Evolutionary conservation across 2,329 filamentous ascomycete species (phyloP).

Genomic region (Arachnomyces sp.): DNA sequence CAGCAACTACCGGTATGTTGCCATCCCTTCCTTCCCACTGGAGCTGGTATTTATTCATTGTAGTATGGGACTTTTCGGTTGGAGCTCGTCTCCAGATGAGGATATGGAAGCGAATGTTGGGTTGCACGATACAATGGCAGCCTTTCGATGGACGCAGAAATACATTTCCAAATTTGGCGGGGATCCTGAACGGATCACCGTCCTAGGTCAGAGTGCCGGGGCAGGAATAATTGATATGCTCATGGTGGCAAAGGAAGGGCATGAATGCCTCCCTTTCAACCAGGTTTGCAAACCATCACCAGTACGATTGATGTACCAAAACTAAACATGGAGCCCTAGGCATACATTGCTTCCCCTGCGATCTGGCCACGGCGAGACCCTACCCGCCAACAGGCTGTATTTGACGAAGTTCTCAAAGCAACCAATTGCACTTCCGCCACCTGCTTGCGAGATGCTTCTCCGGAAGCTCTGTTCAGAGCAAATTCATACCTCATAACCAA

Average conservation of each 20-base stretch:
- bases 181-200: slow-evolving; percentile 6
- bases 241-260: neutral
- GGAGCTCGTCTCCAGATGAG: slow-evolving; percentile 4
- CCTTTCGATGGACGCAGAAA: slow-evolving; percentile 6
- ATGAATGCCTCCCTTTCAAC: slow-evolving; percentile 4
- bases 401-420: slow-evolving; percentile 7
- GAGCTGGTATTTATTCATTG: neutral
- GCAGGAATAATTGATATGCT: slow-evolving; percentile 5
- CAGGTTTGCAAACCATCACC: no score
- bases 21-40: neutral
- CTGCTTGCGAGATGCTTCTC: slow-evolving; percentile 4
- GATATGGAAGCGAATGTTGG: slow-evolving; percentile 8
- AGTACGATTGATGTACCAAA: no score
- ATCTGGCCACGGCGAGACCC: slow-evolving; percentile 6
- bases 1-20: slow-evolving; percentile 7
- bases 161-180: slow-evolving; percentile 10
- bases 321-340: neutral
- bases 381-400: slow-evolving; percentile 5
- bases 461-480: slow-evolving; percentile 6
- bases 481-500: slow-evolving; percentile 9
- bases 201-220: slow-evolving; percentile 6
- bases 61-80: slow-evolving; percentile 9
- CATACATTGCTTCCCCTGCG: slow-evolving; percentile 9
- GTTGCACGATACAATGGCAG: slow-evolving; percentile 5
- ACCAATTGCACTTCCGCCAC: slow-evolving; percentile 8